Percentiles rank a stretch among this genome's conserved stretches.
These are phyloP conservation scores for Theileria parva DNA, from an alignment of 169 alveolate genomes.

Conservation along the genomic window DNA sequence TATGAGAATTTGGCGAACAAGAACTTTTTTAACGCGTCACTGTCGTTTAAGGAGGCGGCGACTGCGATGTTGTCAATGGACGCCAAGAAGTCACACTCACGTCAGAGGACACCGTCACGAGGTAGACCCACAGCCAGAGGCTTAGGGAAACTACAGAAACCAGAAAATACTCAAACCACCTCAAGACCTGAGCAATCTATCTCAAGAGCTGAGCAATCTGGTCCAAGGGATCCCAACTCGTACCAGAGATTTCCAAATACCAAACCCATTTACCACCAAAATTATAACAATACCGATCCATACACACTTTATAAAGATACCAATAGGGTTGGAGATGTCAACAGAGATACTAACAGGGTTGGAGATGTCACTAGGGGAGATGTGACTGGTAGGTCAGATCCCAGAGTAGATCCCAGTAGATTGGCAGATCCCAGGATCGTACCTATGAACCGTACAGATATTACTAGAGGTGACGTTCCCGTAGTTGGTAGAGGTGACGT, in stretches of 20 bases:
- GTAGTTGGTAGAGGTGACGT: too few relatives aligned
- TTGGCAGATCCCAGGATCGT: too few relatives aligned
- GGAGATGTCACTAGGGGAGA: not conserved
- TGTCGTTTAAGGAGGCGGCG: conserved; percentile 37
- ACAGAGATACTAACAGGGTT: not conserved
- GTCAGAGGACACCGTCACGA: not conserved
- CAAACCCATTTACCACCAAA: not conserved
- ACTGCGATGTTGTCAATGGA: conserved; percentile 38
- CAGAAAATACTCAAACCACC: not conserved
- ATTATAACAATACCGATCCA: not conserved
- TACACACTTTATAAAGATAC: too few relatives aligned
- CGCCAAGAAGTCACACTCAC: not conserved
- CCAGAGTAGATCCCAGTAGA: too few relatives aligned
- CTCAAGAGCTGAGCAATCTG: not conserved
- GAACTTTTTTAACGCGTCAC: conserved; percentile 12
- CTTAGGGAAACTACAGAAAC: not conserved
- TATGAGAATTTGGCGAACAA: conserved; percentile 10
- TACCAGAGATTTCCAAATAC: not conserved
- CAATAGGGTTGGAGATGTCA: not conserved
- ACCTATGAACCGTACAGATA: too few relatives aligned
- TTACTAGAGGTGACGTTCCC: too few relatives aligned
- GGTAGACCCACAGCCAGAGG: not conserved
- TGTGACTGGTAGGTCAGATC: too few relatives aligned
- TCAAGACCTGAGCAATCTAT: not conserved
- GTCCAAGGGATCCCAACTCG: too few relatives aligned